phyloP scores from a whole-genome alignment of 768 basidiomycete species.

The Omphalotus guepiniiformis region DNA sequence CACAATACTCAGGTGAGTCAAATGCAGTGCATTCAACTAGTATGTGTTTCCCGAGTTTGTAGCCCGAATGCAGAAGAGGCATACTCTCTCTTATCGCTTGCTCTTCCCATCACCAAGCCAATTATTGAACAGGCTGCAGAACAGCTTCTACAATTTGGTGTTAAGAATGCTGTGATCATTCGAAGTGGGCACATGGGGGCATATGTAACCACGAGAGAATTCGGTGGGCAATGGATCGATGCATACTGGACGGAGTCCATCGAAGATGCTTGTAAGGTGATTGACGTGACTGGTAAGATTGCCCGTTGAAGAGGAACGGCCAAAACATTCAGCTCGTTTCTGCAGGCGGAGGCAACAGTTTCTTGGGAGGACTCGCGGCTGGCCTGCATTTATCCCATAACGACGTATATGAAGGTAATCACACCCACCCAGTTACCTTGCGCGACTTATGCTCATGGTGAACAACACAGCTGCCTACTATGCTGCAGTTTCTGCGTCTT shows the following conservation, averaged over 20 bases:
- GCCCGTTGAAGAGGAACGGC: too few species aligned
- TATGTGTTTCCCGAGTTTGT: slow-evolving; percentile 1
- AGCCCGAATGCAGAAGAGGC: slow-evolving; percentile 91
- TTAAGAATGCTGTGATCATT: slow-evolving; percentile 65
- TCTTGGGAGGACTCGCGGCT: slow-evolving; percentile 80
- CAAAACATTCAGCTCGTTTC: background rate
- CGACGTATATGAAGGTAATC: slow-evolving; percentile 57
- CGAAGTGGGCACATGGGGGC: slow-evolving; percentile 72
- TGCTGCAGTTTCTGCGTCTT: slow-evolving; percentile 79
- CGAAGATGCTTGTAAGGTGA: slow-evolving; percentile 44
- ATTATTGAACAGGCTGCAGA: slow-evolving; percentile 65
- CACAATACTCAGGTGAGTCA: slow-evolving; percentile 59
- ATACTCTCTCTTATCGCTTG: slow-evolving; percentile 55
- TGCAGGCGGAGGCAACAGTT: slow-evolving; percentile 86
- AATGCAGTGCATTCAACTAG: background rate
- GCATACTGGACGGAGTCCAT: slow-evolving; percentile 60
- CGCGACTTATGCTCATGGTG: slow-evolving; percentile 1
- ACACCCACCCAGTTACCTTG: slow-evolving; percentile 5
- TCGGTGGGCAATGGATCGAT: slow-evolving; percentile 56
- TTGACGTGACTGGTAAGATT: slow-evolving; percentile 74
- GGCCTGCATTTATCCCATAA: slow-evolving; percentile 54
- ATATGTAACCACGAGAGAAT: slow-evolving; percentile 46
- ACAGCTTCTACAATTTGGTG: slow-evolving; percentile 56
- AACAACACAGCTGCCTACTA: slow-evolving; percentile 55
- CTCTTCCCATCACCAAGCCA: slow-evolving; percentile 41